Evolutionary conservation across 371 early-diverging fungal species (phyloP), one percentile per base, ranked within the genome.

Genomic region (Mucor mucedo): DNA sequence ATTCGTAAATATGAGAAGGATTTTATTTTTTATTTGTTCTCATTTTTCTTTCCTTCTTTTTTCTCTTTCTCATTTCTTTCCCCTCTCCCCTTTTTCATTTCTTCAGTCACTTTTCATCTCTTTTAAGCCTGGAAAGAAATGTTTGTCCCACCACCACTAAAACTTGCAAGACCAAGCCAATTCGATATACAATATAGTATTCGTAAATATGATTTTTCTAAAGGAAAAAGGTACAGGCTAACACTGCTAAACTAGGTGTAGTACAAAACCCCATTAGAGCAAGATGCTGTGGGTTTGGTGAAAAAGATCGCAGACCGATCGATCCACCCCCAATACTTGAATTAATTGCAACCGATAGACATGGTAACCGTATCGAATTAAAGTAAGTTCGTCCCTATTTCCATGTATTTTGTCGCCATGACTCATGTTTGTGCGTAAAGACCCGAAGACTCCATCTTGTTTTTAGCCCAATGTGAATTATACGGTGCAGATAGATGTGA

Each of bases 261-360:
- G 63, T 65, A 56, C 89, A 90, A 70, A 81, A 88, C 54, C 90
- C 91, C 27, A 60, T 84, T 29, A 66, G 87, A 52, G 89, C 89
- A 44, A 74, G 89, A 39, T 84, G 87, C 78, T 87, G 89, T 65
- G 72, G 69, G 53, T 69, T 73, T 64, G 73, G 73, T 7, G 67
- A 73, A 58, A 73, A 73, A 56, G 73, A 73, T 16, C 63, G 70
- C 4, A 58, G 74, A 35, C 71, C 74, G 1, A 68, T 74, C 21
- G 74, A 74, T 53, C 74, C 74, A 30, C 74, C 71, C 14, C 74
- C 74, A 6, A 74, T 74, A 28, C n/a, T 74, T 7, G 60, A 68
- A 21, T 73, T 89, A 10, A 57, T 64, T 10, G 47, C 77, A 2
- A 39, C 65, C 39, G 60, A 68, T 45, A 28, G 56, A 16, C 28